Conservation (phyloP, 1,139 yeast genomes). For the Torulaspora globosa region DNA sequence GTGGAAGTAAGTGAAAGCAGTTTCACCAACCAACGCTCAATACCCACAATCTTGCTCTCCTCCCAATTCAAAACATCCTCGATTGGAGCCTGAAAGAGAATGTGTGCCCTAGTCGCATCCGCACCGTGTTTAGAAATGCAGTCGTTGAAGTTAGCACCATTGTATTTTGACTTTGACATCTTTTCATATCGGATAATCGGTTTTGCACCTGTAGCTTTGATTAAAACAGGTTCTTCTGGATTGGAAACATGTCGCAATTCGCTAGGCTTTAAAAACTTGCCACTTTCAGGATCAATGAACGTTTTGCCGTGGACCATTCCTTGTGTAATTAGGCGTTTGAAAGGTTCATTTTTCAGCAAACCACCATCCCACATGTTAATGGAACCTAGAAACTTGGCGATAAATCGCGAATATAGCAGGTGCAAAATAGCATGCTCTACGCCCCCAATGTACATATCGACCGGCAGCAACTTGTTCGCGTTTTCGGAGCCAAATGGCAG, state of each 20-base stretch:
- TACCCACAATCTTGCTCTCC: conserved; percentile 78
- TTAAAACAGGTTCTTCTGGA: conserved; percentile 41
- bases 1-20: conserved; percentile 46
- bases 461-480: conserved; percentile 67
- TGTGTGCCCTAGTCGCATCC: conserved; percentile 90
- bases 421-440: conserved; percentile 95
- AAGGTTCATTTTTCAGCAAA: conserved; percentile 65
- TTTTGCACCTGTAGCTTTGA: conserved; percentile 47
- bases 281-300: conserved; percentile 63
- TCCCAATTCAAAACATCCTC: conserved; percentile 84
- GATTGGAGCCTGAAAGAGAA: conserved; percentile 90
- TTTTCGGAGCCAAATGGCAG: conserved; percentile 49
- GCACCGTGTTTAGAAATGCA: conserved; percentile 83
- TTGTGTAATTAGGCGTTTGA: conserved; percentile 75
- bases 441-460: conserved; percentile 89
- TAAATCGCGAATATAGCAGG: conserved; percentile 75
- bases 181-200: conserved; percentile 71
- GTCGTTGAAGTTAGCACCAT: conserved; percentile 85
- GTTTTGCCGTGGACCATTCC: conserved; percentile 98
- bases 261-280: conserved; percentile 70
- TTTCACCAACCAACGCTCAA: conserved; percentile 77
- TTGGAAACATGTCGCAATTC: conserved; percentile 49
- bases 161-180: conserved; percentile 93
- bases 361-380: conserved; percentile 59
- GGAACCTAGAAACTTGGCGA: conserved; percentile 69